Base-by-base conservation (phyloP, 768 basidiomycete species). In the Auricularia sp. region DNA sequence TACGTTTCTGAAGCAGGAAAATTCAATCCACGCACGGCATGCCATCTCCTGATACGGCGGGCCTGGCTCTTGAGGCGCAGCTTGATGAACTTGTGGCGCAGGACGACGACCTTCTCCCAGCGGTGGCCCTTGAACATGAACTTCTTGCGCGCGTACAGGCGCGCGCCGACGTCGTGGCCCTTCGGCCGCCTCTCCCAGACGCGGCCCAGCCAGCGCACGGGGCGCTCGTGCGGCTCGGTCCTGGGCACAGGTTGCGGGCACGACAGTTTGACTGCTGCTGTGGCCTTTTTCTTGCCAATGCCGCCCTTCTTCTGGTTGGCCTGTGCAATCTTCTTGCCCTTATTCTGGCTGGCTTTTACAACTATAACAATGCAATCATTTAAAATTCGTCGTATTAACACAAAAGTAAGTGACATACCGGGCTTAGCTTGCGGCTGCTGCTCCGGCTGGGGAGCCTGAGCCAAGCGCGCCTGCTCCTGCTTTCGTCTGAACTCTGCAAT, bases 111-210 rank as follows among this genome's bases (percentile, higher is more conserved):
- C 64, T 59, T 66, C 76, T 93, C 88, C 87, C 88, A 92, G 70
- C 83, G 88, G 80, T 93, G 91, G n/a, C 91, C 91, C 80, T 93
- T 94, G 84, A 94, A 93, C 91, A 93, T 93, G 67, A 82, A 79
- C 80, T 85, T 88, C 82, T 83, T 89, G 65, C 80, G 85, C 10
- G 86, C 84, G 68, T 93, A 94, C 69, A 92, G 75, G 64, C 83
- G 80, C 67, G 82, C 81, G 42, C 88, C 87, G 70, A 80, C 70
- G 65, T 86, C 79, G 62, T 82, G 76, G 64, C 87, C 83, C 61
- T 62, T 68, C 33, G 77, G 76, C 47, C 71, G 72, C 72, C 78
- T 80, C 64, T 75, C 73, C 69, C 75, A 72, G 24, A 71, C 67
- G 37, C 74, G 75, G 56, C 76, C 77, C 61, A 79, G 74, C 67